phyloP scores from a whole-genome alignment of 2,329 filamentous ascomycete species.

The Ceratocystis huliohia region DNA sequence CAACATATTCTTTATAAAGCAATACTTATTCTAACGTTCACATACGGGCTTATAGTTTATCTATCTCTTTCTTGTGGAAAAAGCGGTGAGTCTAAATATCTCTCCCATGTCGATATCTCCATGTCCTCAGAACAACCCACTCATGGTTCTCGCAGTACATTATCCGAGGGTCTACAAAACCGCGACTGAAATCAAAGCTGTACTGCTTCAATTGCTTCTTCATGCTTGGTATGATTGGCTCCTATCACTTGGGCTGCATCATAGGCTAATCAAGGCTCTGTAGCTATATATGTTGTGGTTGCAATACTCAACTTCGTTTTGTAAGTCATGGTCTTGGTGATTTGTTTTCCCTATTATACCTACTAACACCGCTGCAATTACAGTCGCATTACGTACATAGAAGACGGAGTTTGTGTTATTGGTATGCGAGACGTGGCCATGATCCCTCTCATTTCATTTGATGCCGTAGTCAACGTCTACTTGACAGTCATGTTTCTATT shows the following conservation, averaged over 20 bases:
- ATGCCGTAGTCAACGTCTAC: constrained; percentile 49
- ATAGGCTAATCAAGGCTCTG: background rate
- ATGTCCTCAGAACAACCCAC: background rate
- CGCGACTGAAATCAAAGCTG: constrained; percentile 42
- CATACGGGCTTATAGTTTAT: constrained; percentile 33
- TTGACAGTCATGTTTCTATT: constrained; percentile 50
- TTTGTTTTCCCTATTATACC: no score
- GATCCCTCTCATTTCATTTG: constrained; percentile 49
- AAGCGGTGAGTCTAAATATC: constrained; percentile 35
- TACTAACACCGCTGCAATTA: background rate
- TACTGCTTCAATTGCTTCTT: constrained; percentile 50
- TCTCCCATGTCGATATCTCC: no score
- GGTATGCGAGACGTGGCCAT: constrained; percentile 47
- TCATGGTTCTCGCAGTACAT: constrained; percentile 35
- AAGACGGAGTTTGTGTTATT: constrained; percentile 46
- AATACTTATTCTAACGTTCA: background rate
- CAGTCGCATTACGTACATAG: constrained; percentile 45
- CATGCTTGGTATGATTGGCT: constrained; percentile 29
- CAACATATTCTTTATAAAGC: background rate
- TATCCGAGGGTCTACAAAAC: constrained; percentile 40
- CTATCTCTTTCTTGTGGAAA: constrained; percentile 54
- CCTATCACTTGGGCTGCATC: background rate
- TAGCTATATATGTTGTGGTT: constrained; percentile 35
- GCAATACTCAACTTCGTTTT: constrained; percentile 48
- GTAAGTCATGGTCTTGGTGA: constrained; percentile 30